phyloP scores from a whole-genome alignment of 1,139 yeast species.

The Saccharomyces hybrid region DNA sequence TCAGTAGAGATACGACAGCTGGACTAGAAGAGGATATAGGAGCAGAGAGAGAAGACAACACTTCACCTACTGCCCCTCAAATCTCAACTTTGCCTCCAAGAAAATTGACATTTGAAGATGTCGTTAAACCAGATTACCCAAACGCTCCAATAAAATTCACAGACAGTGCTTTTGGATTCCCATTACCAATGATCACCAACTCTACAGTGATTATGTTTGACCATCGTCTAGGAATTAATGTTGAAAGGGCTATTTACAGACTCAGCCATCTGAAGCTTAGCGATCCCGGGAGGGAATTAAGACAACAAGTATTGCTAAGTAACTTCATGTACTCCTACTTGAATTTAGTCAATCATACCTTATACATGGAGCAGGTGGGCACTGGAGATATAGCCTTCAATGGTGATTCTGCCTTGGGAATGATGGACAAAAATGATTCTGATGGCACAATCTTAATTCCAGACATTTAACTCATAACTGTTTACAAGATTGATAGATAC shows the following conservation, averaged over 20 bases:
- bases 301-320: constrained; percentile 86
- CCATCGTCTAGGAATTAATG: constrained; percentile 85
- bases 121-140: constrained; percentile 34
- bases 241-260: constrained; percentile 90
- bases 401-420: background rate
- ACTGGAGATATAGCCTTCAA: background rate
- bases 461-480: background rate
- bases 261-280: constrained; percentile 88
- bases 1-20: background rate
- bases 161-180: constrained; percentile 80
- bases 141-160: constrained; percentile 73
- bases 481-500: background rate
- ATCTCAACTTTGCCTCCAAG: constrained; percentile 22
- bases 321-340: constrained; percentile 97
- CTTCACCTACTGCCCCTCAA: background rate
- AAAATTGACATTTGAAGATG: constrained; percentile 32
- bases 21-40: background rate
- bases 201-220: constrained; percentile 74
- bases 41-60: background rate
- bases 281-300: constrained; percentile 81
- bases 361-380: constrained; percentile 53
- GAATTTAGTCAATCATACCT: constrained; percentile 84
- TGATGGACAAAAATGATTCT: background rate
- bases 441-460: constrained; percentile 5
- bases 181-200: constrained; percentile 69